These are phyloP conservation scores for Colletotrichum musicola DNA, from an alignment of 2,329 filamentous ascomycete genomes.

Conservation along the genomic window DNA sequence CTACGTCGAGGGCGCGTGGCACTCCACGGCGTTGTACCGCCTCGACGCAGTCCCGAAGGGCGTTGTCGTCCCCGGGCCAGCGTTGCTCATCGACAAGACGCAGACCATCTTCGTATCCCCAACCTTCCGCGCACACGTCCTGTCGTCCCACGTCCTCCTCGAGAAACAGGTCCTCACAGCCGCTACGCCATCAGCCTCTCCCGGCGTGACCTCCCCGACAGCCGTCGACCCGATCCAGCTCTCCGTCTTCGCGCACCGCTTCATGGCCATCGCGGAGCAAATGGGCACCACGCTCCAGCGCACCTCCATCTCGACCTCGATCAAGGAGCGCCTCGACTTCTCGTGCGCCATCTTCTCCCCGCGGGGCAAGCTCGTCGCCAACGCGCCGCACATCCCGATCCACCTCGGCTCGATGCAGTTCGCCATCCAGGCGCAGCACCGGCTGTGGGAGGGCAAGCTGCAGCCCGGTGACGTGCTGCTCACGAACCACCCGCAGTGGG, in stretches of 20 bases:
- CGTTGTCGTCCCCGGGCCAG: conserved; percentile 47
- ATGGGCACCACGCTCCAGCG: conserved; percentile 69
- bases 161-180: conserved; percentile 38
- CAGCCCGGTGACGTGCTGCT: conserved; percentile 54
- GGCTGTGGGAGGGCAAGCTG: conserved; percentile 49
- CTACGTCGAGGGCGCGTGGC: conserved; percentile 47
- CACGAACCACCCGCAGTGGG: conserved; percentile 54
- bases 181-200: not conserved
- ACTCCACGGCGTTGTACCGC: conserved; percentile 44
- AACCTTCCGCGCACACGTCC: conserved; percentile 45
- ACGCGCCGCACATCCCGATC: conserved; percentile 56
- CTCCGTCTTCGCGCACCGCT: conserved; percentile 67
- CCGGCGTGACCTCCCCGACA: not conserved
- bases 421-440: conserved; percentile 53
- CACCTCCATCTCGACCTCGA: conserved; percentile 65
- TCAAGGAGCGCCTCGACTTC: conserved; percentile 58
- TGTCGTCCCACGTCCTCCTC: conserved; percentile 48
- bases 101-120: conserved; percentile 48
- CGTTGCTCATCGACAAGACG: conserved; percentile 48
- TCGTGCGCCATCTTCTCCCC: conserved; percentile 58
- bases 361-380: conserved; percentile 55
- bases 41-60: conserved; percentile 43
- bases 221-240: conserved; percentile 63
- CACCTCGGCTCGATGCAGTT: conserved; percentile 58
- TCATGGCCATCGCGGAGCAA: conserved; percentile 71